phyloP scores from a whole-genome alignment of 2,329 filamentous ascomycete species.

The Zelopaecilomyces penicillatus region DNA sequence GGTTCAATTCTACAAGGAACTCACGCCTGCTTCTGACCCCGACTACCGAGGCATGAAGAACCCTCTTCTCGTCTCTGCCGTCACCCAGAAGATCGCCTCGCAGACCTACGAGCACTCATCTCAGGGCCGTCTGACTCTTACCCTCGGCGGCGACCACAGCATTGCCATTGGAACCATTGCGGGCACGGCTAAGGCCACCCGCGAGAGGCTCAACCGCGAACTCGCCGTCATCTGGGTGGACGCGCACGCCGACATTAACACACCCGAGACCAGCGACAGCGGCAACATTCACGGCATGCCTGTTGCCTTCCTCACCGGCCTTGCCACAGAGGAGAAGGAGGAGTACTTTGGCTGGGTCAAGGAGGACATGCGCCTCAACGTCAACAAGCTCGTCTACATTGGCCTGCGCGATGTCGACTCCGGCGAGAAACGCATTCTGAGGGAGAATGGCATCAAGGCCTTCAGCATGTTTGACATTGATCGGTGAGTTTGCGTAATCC shows the following conservation, averaged over 20 bases:
- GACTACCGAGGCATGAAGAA: conserved; percentile 92
- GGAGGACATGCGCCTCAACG: conserved; percentile 59
- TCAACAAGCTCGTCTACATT: conserved; percentile 92
- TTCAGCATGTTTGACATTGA: conserved; percentile 99
- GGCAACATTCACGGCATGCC: conserved; percentile 99
- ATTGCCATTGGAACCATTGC: conserved; percentile 92
- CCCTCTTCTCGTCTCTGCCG: conserved; percentile 74
- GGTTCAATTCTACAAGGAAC: conserved; percentile 73
- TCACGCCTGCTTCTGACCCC: conserved; percentile 64
- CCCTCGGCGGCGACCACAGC: conserved; percentile 90
- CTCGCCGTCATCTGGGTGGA: conserved; percentile 98
- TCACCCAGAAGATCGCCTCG: conserved; percentile 68
- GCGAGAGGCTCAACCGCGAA: conserved; percentile 73
- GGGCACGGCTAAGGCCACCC: conserved; percentile 76
- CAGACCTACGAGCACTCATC: conserved; percentile 84
- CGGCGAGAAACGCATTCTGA: conserved; percentile 87
- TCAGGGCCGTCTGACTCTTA: conserved; percentile 79
- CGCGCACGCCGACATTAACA: conserved; percentile 96
- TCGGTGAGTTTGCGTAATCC: conserved; percentile 42
- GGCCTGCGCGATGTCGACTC: conserved; percentile 85
- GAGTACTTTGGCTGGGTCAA: conserved; percentile 87
- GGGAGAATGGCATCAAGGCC: conserved; percentile 84
- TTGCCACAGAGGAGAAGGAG: conserved; percentile 66
- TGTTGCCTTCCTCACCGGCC: conserved; percentile 79
- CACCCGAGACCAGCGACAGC: conserved; percentile 77